These are phyloP conservation scores for Septoria linicola DNA, from an alignment of 2,329 filamentous ascomycete genomes.

Conservation along the genomic window DNA sequence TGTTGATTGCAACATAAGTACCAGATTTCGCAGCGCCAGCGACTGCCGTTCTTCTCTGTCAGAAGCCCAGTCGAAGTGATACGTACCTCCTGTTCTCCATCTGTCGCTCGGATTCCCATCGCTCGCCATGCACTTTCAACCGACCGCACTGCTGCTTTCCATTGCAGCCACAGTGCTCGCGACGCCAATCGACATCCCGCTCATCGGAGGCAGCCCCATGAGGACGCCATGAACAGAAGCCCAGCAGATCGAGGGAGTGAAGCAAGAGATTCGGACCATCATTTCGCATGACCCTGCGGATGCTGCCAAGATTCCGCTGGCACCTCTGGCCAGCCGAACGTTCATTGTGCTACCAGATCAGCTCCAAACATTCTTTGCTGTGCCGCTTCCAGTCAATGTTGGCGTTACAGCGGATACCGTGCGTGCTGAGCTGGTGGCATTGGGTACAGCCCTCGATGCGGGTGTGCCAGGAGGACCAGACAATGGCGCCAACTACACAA, in stretches of 20 bases:
- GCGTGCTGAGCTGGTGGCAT: constrained; percentile 13
- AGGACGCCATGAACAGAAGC: constrained; percentile 1
- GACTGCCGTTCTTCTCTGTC: no score
- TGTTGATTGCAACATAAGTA: no score
- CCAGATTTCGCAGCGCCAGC: no score
- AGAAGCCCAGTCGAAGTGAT: no score
- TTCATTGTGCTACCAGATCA: constrained; percentile 11
- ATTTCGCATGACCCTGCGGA: constrained; percentile 14
- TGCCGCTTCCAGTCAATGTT: constrained; percentile 12
- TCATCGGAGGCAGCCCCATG: background rate
- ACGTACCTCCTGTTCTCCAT: no score
- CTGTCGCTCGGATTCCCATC: no score
- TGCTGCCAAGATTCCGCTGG: constrained; percentile 13
- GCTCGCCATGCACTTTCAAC: background rate
- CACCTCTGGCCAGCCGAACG: constrained; percentile 12
- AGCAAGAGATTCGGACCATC: constrained; percentile 22
- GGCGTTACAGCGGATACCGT: constrained; percentile 18
- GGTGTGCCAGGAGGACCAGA: constrained; percentile 12
- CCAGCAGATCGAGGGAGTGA: constrained; percentile 11
- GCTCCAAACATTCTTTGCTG: constrained; percentile 1
- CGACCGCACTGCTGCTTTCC: background rate
- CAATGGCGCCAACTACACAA: constrained; percentile 5
- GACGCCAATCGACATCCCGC: background rate
- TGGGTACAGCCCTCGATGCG: constrained; percentile 14
- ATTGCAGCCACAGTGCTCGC: background rate